Conservation (phyloP, 2,329 filamentous ascomycete species). For the Trichoderma koningii region DNA sequence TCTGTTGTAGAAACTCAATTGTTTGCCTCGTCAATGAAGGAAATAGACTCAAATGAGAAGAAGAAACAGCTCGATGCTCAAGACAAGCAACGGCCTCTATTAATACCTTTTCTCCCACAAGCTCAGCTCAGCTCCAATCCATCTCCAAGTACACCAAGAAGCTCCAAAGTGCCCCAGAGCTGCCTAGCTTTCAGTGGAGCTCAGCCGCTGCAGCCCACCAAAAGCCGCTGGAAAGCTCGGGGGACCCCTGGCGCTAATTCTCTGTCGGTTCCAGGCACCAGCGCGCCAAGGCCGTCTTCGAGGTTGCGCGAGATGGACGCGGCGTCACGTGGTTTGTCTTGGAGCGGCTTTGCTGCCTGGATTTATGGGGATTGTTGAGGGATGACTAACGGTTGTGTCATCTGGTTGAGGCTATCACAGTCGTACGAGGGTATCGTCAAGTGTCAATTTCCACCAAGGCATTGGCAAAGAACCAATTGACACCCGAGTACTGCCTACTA, state of each 20-base stretch:
- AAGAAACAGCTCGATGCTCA: constrained; percentile 6
- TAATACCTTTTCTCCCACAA: neutral
- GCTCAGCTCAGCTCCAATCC: neutral
- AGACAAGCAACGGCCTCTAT: constrained; percentile 2
- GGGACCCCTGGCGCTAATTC: neutral
- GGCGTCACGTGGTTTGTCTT: constrained; percentile 33
- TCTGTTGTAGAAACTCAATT: constrained; percentile 3
- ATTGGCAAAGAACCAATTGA: no score
- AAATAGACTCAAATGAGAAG: neutral
- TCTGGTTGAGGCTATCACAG: neutral
- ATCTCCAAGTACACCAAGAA: neutral
- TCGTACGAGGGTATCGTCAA: no score
- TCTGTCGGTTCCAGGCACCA: constrained; percentile 33
- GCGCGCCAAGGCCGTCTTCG: constrained; percentile 16
- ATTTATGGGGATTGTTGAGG: constrained; percentile 10
- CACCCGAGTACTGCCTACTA: no score
- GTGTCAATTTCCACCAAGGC: no score
- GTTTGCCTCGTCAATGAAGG: constrained; percentile 6
- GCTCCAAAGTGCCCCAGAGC: constrained; percentile 5
- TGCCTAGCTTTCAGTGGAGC: constrained; percentile 16
- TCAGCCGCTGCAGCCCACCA: constrained; percentile 9
- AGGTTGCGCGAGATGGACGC: constrained; percentile 32
- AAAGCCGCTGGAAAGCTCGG: neutral
- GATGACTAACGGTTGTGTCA: neutral
- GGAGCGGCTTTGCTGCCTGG: constrained; percentile 19